Base-by-base conservation (phyloP, 495 filamentous ascomycete species). In the Aspergillus cavernicola region DNA sequence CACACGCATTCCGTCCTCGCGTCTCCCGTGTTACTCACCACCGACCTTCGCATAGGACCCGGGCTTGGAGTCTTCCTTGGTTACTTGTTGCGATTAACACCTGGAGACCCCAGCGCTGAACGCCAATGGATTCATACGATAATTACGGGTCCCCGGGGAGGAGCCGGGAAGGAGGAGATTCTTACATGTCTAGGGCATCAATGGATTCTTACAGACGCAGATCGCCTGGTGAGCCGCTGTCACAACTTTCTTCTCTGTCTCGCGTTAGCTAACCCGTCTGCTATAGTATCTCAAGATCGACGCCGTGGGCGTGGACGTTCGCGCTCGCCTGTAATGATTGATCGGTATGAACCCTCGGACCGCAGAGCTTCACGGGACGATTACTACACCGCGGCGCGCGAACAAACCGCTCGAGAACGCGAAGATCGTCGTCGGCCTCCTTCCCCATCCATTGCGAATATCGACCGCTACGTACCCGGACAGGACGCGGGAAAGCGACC, bases 381-480 rank as follows among this genome's bases (percentile, higher is more conserved):
- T 20, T 77, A 71, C 31, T 79, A 80, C 44, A 64, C 69, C 53
- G 72, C 60, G 20, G 60, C 76, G 22, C 83, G 89, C 35, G 89
- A 95, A 55, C 85, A 89, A 49, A 76, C 79, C 22, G 59, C 71
- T n/a, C 82, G 89, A 40, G 85, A 82, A 33, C 80, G 82, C 13
- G 80, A 85, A 50, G 82, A 86, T 39, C 82, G 85, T 44, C 85
- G 90, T 41, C 87, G 66, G 63, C 80, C 67, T 16, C 80, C 79
- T 24, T 83, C 82, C 10, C 79, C 85, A 6, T 76, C 70, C 9
- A 83, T 83, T 7, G 81, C 83, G 16, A 85, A 90, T 35, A 97
- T 97, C 56, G 93, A 99, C 69, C 87, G 95, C 42, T 99, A 99
- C 68, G 88, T 97, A 20, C 93, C 93, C 2, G 90, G 92, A 7